Evolutionary conservation across 768 basidiomycete genomes (phyloP).

Genomic region (Pleurotus ostreatus): DNA sequence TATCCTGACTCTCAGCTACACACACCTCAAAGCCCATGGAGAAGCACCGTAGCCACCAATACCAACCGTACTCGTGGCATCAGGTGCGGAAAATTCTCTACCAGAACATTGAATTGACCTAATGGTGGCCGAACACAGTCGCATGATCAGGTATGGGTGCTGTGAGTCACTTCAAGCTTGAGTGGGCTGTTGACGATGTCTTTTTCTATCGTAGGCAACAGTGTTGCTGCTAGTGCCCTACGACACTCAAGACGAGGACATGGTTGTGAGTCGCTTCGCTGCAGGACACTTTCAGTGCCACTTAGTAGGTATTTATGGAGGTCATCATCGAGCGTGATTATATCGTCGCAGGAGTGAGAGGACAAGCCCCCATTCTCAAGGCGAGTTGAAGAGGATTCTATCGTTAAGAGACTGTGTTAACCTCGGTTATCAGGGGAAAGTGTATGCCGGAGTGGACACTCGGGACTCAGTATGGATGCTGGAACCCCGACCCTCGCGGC

Average conservation of each 20-base stretch:
- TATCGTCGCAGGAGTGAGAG: constrained; percentile 70
- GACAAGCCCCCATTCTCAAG: constrained; percentile 69
- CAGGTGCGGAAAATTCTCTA: constrained; percentile 48
- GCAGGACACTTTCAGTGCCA: constrained; percentile 1
- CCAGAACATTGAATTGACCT: constrained; percentile 13
- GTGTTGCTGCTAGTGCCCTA: constrained; percentile 72
- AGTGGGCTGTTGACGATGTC: background rate
- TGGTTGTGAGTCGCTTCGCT: constrained; percentile 43
- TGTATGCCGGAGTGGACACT: constrained; percentile 68
- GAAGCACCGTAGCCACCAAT: constrained; percentile 33
- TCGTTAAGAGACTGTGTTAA: background rate
- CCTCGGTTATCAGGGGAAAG: constrained; percentile 50
- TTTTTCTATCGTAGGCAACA: constrained; percentile 53
- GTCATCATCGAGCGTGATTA: constrained; percentile 70
- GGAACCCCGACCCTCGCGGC: constrained; percentile 56
- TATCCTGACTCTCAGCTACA: constrained; percentile 7
- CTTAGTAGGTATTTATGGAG: constrained; percentile 27
- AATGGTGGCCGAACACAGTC: constrained; percentile 44
- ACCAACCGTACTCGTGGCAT: constrained; percentile 76
- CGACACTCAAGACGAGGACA: constrained; percentile 66
- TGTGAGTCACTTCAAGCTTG: background rate
- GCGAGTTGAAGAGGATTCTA: constrained; percentile 29
- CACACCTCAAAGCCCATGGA: constrained; percentile 26
- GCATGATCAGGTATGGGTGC: constrained; percentile 71
- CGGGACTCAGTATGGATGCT: constrained; percentile 75